A percentile compares a stretch with the other conserved stretches of the same genome.
Conservation (phyloP, 2,329 filamentous ascomycete genomes). For the Alternaria hordeiaustralica region DNA sequence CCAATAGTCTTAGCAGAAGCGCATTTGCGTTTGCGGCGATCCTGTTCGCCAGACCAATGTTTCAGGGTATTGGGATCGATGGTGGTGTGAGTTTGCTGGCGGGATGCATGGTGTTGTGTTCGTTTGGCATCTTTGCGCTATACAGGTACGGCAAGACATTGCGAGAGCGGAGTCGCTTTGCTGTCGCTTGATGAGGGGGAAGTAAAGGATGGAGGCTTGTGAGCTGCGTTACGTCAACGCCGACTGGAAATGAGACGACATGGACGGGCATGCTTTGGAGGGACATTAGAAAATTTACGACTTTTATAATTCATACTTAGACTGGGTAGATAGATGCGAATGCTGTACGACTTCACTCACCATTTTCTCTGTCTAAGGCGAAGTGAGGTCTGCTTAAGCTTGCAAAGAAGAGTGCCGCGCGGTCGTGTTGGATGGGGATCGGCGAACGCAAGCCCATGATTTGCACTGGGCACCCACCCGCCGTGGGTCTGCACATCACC, state of each 20-base stretch:
- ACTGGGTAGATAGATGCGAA: background rate
- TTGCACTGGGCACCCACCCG: constrained; percentile 1
- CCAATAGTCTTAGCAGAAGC: constrained; percentile 63
- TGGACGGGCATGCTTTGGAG: background rate
- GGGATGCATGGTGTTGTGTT: constrained; percentile 47
- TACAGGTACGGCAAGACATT: constrained; percentile 64
- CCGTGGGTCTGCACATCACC: background rate
- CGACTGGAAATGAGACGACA: background rate
- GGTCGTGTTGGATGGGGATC: constrained; percentile 13
- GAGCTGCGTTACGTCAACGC: background rate
- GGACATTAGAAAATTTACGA: background rate
- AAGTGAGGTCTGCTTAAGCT: constrained; percentile 4
- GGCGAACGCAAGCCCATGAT: constrained; percentile 9
- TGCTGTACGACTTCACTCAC: background rate
- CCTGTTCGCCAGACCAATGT: constrained; percentile 66
- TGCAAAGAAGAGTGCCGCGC: background rate
- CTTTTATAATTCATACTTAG: background rate
- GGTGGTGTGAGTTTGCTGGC: constrained; percentile 65
- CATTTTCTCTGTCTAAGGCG: background rate
- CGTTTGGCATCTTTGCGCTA: constrained; percentile 64
- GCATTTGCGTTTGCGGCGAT: constrained; percentile 66
- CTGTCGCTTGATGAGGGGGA: constrained; percentile 32
- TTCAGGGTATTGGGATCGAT: constrained; percentile 63
- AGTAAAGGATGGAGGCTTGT: background rate
- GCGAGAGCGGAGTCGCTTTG: constrained; percentile 65